phyloP scores from a whole-genome alignment of 2,329 filamentous ascomycete genomes.

The Claviceps sp. region DNA sequence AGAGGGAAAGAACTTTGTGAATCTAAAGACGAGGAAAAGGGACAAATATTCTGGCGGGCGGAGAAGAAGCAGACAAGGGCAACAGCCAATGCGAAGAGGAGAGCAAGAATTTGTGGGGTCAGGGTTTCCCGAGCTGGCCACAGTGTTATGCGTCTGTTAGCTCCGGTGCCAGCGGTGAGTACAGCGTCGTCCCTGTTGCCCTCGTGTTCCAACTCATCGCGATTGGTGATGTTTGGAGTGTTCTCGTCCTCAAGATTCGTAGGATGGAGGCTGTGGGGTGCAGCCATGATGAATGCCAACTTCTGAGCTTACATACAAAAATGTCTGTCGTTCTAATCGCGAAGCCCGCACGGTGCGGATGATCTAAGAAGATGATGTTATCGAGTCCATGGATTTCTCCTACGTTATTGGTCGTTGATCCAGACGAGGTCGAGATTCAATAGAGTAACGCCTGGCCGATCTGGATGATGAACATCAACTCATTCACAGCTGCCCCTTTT shows the following conservation, averaged over 20 bases:
- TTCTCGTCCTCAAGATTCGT: constrained; percentile 1
- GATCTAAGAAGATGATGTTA: neutral
- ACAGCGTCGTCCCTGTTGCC: neutral
- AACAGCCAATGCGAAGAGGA: constrained; percentile 25
- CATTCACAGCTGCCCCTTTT: neutral
- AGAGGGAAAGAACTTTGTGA: constrained; percentile 15
- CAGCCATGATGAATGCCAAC: constrained; percentile 3
- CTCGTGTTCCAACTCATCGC: neutral
- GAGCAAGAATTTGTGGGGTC: constrained; percentile 30
- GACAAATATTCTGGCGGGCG: constrained; percentile 6
- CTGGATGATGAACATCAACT: neutral
- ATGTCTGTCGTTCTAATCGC: no score
- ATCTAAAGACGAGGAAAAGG: constrained; percentile 16
- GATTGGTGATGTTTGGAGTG: constrained; percentile 4
- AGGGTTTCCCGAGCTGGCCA: constrained; percentile 24
- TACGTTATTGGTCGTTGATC: neutral
- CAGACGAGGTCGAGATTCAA: no score
- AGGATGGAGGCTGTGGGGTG: constrained; percentile 1
- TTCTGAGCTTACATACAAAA: neutral
- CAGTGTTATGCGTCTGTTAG: constrained; percentile 3
- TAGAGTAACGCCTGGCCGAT: neutral
- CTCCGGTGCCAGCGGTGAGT: neutral
- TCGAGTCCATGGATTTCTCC: neutral
- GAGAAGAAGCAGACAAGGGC: constrained; percentile 14
- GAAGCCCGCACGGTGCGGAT: neutral